Conservation (phyloP, 495 filamentous ascomycete species). For the Neurospora sp. region DNA sequence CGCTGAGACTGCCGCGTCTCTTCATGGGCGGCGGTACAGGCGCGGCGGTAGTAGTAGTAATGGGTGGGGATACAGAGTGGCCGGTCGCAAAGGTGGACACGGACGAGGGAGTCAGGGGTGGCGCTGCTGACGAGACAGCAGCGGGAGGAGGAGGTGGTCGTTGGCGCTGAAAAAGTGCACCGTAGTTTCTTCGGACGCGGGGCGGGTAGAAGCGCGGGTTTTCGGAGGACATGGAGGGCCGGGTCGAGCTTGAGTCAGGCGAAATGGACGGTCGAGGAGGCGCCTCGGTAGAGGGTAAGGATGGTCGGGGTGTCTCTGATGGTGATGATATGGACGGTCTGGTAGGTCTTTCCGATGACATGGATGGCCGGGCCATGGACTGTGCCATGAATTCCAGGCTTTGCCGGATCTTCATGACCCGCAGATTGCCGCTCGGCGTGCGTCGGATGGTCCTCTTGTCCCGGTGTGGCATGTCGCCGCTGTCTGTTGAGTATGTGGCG, state of each 20-base stretch:
- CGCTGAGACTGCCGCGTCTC: neutral
- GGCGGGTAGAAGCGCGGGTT: neutral
- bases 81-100: neutral
- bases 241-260: neutral
- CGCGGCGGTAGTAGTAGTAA: neutral
- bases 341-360: neutral
- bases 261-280: neutral
- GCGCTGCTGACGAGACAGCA: neutral
- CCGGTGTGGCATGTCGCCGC: constrained; percentile 31
- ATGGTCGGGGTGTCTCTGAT: neutral
- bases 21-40: neutral
- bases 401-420: constrained; percentile 38
- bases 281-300: neutral
- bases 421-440: constrained; percentile 38
- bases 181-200: neutral
- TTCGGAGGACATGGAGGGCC: neutral
- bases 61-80: neutral
- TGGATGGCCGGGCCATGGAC: neutral
- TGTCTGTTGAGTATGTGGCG: constrained; percentile 22
- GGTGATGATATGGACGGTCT: neutral
- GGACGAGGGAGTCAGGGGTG: neutral
- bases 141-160: neutral
- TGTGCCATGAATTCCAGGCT: constrained; percentile 29
- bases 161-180: constrained; percentile 3
- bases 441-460: constrained; percentile 33